A percentile compares a stretch with the other conserved stretches of the same genome.
Evolutionary conservation across 148 eudicot genomes (phyloP).

Genomic region (Drosera capensis): DNA sequence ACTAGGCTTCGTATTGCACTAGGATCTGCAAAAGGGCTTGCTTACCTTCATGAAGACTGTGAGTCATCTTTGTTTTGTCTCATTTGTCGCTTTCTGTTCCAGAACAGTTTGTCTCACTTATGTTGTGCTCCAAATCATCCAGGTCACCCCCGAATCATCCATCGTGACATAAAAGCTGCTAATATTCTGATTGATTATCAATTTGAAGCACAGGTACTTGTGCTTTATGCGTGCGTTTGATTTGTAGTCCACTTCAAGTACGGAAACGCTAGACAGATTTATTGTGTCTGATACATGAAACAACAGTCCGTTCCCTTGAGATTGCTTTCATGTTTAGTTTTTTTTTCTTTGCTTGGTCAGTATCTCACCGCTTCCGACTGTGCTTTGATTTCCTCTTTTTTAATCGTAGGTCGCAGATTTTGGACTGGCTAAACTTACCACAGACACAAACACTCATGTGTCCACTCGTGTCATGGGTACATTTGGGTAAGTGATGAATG

Average conservation of each 20-base stretch:
- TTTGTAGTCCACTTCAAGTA: no score
- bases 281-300: no score
- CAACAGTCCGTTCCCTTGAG: no score
- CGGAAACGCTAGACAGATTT: no score
- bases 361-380: no score
- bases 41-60: conserved; percentile 89
- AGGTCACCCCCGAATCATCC: conserved; percentile 89
- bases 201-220: conserved; percentile 52
- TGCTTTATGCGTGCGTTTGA: no score
- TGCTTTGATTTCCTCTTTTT: no score
- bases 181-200: conserved; percentile 64
- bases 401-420: conserved; percentile 99
- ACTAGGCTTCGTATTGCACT: conserved; percentile 65
- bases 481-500: conserved; percentile 41
- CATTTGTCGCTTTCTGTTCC: no score
- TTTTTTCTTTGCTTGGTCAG: no score
- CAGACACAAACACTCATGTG: conserved; percentile 64
- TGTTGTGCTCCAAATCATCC: neutral
- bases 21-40: conserved; percentile 87
- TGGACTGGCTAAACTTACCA: conserved; percentile 73
- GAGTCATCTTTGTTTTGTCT: conserved; percentile 5
- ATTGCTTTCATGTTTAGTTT: no score
- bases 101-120: neutral
- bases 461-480: conserved; percentile 97
- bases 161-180: conserved; percentile 85